phyloP scores from a whole-genome alignment of 2,329 filamentous ascomycete genomes.

The Trichoderma polysporum region DNA sequence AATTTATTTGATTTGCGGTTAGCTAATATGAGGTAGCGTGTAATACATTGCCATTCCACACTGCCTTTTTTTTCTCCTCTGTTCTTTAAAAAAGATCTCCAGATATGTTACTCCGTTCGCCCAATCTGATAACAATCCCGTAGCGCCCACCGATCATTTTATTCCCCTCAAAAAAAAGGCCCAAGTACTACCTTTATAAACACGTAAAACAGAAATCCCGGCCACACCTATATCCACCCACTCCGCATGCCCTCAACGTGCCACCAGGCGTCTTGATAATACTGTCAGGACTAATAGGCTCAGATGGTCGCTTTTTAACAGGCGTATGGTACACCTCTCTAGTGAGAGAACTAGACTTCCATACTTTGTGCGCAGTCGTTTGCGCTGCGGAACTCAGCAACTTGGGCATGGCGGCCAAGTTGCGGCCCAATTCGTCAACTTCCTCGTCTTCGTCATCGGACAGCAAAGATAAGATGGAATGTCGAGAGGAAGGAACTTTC shows the following conservation, averaged over 20 bases:
- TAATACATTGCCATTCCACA: slow-evolving; percentile 26
- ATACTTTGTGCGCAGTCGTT: slow-evolving; percentile 28
- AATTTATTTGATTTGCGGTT: slow-evolving; percentile 21
- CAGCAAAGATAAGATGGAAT: slow-evolving; percentile 45
- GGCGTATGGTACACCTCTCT: slow-evolving; percentile 32
- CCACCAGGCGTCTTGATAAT: slow-evolving; percentile 50
- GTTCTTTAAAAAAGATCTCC: background rate
- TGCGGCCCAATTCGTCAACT: slow-evolving; percentile 34
- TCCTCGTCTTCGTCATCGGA: slow-evolving; percentile 38
- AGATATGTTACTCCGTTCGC: background rate
- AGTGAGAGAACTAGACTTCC: slow-evolving; percentile 33
- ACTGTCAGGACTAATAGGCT: slow-evolving; percentile 28
- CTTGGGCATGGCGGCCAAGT: slow-evolving; percentile 11
- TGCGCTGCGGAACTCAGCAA: slow-evolving; percentile 24
- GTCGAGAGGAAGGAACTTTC: slow-evolving; percentile 33
- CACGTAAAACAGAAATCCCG: slow-evolving; percentile 62
- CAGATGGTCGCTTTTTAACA: slow-evolving; percentile 25
- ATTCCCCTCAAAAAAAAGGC: background rate
- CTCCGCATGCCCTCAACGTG: slow-evolving; percentile 51
- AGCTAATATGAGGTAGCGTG: slow-evolving; percentile 30
- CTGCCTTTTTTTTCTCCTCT: background rate
- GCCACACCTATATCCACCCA: slow-evolving; percentile 55
- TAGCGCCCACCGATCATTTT: background rate
- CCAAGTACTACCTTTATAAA: slow-evolving; percentile 32
- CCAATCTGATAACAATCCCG: background rate